phyloP scores from a whole-genome alignment of 2,329 filamentous ascomycete genomes.

The Trichophyton simii region DNA sequence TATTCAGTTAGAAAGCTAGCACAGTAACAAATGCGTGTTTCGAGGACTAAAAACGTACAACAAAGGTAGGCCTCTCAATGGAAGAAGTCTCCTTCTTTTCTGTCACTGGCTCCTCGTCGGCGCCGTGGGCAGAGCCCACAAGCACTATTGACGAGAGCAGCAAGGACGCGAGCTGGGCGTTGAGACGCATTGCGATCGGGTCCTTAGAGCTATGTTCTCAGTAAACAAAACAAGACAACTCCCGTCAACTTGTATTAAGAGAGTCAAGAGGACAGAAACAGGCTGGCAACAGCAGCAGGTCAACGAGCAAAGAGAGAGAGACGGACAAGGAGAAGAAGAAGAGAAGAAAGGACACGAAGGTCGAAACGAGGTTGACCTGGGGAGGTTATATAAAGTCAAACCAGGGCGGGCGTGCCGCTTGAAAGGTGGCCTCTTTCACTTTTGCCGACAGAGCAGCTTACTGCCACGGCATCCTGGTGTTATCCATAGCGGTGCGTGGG shows the following conservation, averaged over 20 bases:
- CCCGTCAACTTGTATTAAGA: conserved; percentile 6
- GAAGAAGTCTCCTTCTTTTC: conserved; percentile 43
- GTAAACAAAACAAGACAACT: conserved; percentile 9
- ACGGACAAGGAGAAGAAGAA: conserved; percentile 8
- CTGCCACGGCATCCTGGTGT: neutral
- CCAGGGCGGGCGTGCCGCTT: conserved; percentile 17
- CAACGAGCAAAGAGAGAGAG: conserved; percentile 7
- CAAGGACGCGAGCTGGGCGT: conserved; percentile 60
- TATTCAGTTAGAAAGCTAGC: neutral
- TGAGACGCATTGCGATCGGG: conserved; percentile 63
- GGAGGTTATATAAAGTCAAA: conserved; percentile 14
- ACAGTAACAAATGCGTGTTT: neutral
- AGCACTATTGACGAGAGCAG: conserved; percentile 59
- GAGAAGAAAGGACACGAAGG: conserved; percentile 8
- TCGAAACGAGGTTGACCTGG: neutral
- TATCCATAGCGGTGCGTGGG: neutral
- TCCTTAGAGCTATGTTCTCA: conserved; percentile 11
- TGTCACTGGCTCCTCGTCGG: conserved; percentile 49
- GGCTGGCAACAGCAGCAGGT: conserved; percentile 1
- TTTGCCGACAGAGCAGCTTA: neutral
- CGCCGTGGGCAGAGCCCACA: conserved; percentile 52
- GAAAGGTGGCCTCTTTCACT: conserved; percentile 34
- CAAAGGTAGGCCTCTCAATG: conserved; percentile 67
- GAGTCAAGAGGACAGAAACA: conserved; percentile 6
- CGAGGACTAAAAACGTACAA: conserved; percentile 48